A percentile compares a stretch with the other conserved stretches of the same genome.
Conservation (phyloP, 2,329 filamentous ascomycete genomes). For the Colletotrichum orchidophilum region DNA sequence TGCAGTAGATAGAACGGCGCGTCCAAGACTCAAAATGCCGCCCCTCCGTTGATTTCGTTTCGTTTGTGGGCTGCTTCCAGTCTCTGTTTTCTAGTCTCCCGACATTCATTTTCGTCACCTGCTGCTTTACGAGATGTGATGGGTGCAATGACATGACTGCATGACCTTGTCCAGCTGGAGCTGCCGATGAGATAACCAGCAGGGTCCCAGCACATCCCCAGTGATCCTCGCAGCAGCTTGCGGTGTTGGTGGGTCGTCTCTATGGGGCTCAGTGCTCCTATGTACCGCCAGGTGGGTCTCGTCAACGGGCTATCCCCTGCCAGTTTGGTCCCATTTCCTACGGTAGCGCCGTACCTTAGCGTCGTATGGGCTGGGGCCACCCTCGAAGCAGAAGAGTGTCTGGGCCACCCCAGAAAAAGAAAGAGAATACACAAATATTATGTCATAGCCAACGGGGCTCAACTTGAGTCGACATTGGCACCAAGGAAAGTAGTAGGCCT, state of each 20-base stretch:
- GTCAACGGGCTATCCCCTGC: background rate
- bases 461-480: background rate
- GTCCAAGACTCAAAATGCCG: background rate
- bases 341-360: conserved; percentile 13
- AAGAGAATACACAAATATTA: conserved; percentile 19
- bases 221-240: conserved; percentile 31
- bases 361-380: conserved; percentile 12
- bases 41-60: background rate
- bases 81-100: background rate
- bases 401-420: background rate
- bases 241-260: conserved; percentile 19
- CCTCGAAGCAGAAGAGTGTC: background rate
- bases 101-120: too few species aligned
- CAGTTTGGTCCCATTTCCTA: background rate
- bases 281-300: background rate
- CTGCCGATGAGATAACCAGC: background rate
- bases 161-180: conserved; percentile 9
- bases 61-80: background rate
- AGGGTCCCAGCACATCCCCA: conserved; percentile 27
- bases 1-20: background rate
- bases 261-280: conserved; percentile 3
- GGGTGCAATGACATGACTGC: background rate
- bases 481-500: background rate
- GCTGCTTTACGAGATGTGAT: background rate
- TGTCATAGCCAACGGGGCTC: conserved; percentile 24